Evolutionary conservation across 2,329 filamentous ascomycete species (phyloP).

Genomic region (Septoria linicola): DNA sequence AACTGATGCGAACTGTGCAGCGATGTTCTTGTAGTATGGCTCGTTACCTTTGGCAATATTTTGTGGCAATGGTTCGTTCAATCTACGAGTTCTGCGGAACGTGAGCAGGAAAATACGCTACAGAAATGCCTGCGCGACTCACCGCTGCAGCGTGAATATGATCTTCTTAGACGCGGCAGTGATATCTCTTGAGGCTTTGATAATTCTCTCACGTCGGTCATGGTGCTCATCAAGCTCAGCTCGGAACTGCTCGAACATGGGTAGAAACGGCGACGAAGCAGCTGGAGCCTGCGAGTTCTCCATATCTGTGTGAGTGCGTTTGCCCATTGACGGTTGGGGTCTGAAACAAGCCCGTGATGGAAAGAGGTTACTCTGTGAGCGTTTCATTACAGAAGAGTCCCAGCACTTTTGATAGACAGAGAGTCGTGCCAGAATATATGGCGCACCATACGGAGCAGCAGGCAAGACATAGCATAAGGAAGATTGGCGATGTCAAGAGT

Average conservation of each 20-base stretch:
- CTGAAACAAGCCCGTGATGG: too few species aligned
- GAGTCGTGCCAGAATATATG: too few species aligned
- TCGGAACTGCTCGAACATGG: constrained; percentile 84
- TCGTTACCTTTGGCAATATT: constrained; percentile 70
- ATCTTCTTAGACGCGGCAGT: constrained; percentile 97
- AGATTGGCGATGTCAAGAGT: too few species aligned
- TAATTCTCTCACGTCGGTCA: constrained; percentile 82
- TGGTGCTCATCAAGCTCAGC: constrained; percentile 91
- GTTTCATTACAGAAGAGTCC: too few species aligned
- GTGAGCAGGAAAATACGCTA: constrained; percentile 1
- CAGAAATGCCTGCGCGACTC: not conserved
- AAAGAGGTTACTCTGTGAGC: too few species aligned
- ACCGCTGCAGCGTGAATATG: constrained; percentile 84
- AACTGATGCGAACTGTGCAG: constrained; percentile 65
- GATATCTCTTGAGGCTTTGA: constrained; percentile 88
- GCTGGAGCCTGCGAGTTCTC: constrained; percentile 13
- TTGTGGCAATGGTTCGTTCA: constrained; percentile 62
- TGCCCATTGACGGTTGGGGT: constrained; percentile 21
- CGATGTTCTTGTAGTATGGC: constrained; percentile 68
- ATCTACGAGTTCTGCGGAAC: constrained; percentile 57
- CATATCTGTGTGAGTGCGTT: constrained; percentile 29
- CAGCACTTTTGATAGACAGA: too few species aligned
- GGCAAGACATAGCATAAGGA: too few species aligned
- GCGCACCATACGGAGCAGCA: too few species aligned
- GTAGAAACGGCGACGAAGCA: constrained; percentile 47